These are phyloP conservation scores for Cymbopogon citratus DNA, from an alignment of 176 grass and related monocot genomes.

Conservation along the genomic window DNA sequence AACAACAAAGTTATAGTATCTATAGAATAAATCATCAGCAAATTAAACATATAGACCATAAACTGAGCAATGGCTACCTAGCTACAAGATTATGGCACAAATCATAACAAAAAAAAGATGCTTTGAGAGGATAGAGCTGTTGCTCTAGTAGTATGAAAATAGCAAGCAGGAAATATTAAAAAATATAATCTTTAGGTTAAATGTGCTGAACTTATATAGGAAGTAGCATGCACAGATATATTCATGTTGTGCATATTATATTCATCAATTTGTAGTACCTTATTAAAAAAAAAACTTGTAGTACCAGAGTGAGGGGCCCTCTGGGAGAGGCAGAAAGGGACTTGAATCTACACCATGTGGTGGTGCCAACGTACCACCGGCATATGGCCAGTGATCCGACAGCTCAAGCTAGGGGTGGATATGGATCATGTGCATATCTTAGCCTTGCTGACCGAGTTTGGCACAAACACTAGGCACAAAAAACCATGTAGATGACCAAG, in stretches of 20 bases:
- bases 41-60: background rate
- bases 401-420: background rate
- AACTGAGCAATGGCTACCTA: background rate
- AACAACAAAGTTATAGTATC: background rate
- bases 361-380: background rate
- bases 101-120: background rate
- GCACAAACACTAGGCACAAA: too few relatives aligned
- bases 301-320: background rate
- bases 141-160: background rate
- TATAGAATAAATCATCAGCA: background rate
- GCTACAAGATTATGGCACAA: background rate
- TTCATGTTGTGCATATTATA: background rate
- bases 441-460: too few relatives aligned
- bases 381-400: constrained; percentile 36
- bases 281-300: background rate
- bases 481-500: too few relatives aligned
- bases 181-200: background rate
- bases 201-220: background rate
- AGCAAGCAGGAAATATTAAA: background rate
- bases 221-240: background rate
- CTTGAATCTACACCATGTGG: constrained; percentile 29
- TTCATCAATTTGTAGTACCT: background rate
- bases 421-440: background rate
- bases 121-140: background rate
- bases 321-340: constrained; percentile 31